Evolutionary conservation across 2,329 filamentous ascomycete genomes (phyloP).

Genomic region (Penicillium rolfsii): DNA sequence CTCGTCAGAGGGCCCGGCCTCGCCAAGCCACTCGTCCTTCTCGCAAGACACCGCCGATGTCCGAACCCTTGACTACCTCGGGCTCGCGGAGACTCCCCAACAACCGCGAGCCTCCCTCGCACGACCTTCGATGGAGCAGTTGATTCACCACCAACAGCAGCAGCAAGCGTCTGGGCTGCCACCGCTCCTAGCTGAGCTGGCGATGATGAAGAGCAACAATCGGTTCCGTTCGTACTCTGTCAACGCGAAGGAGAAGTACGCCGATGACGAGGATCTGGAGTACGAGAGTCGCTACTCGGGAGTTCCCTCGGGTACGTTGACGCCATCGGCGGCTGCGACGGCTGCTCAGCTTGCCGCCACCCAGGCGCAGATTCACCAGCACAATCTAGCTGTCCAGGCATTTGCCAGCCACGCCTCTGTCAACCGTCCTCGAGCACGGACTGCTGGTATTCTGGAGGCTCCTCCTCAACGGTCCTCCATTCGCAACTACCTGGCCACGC

Average conservation of each 20-base stretch:
- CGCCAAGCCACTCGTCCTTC: conserved; percentile 82
- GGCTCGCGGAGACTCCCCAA: conserved; percentile 90
- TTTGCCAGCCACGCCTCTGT: conserved; percentile 83
- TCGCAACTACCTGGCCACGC: conserved; percentile 76
- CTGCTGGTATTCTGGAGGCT: conserved; percentile 86
- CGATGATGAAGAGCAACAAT: conserved; percentile 77
- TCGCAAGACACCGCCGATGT: conserved; percentile 86
- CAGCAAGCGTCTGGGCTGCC: conserved; percentile 52
- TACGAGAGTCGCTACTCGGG: conserved; percentile 64
- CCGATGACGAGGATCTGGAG: conserved; percentile 81
- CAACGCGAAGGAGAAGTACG: conserved; percentile 97
- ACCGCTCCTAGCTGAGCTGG: conserved; percentile 74
- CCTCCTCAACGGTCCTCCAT: conserved; percentile 66
- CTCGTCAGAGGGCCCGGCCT: conserved; percentile 83
- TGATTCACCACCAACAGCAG: conserved; percentile 56
- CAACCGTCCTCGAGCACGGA: conserved; percentile 84
- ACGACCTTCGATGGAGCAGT: conserved; percentile 58
- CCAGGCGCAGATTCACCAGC: conserved; percentile 75
- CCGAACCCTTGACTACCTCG: conserved; percentile 92
- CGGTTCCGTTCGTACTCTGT: conserved; percentile 97
- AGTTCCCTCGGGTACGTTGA: conserved; percentile 62
- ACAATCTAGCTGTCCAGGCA: conserved; percentile 91
- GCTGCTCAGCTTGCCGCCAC: conserved; percentile 64
- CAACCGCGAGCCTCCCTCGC: conserved; percentile 73
- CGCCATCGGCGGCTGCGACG: conserved; percentile 59